Percentiles rank a stretch among this genome's conserved stretches.
These are phyloP conservation scores for Scleroderma citrinum DNA, from an alignment of 768 basidiomycete genomes.

Conservation along the genomic window DNA sequence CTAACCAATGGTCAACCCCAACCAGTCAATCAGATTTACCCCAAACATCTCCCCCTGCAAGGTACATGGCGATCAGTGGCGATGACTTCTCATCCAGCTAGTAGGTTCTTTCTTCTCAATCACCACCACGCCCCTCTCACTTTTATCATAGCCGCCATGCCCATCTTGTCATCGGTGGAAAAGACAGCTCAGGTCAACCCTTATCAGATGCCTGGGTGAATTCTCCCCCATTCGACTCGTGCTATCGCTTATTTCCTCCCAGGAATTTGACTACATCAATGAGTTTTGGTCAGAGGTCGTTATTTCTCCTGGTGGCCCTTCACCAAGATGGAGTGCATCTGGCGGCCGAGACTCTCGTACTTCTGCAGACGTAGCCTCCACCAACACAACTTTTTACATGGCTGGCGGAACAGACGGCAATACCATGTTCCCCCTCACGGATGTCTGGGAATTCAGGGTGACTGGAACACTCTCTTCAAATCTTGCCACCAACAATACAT, in stretches of 20 bases:
- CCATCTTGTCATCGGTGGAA: constrained; percentile 71
- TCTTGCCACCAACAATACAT: constrained; percentile 37
- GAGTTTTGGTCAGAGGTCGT: constrained; percentile 69
- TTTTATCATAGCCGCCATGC: constrained; percentile 54
- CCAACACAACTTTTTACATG: constrained; percentile 70
- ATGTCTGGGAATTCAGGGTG: constrained; percentile 66
- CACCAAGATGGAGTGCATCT: constrained; percentile 62
- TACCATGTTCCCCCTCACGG: constrained; percentile 43
- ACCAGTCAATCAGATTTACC: constrained; percentile 44
- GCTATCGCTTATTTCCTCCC: constrained; percentile 8
- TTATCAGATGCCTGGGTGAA: constrained; percentile 73
- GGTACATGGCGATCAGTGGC: constrained; percentile 60
- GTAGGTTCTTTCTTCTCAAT: constrained; percentile 37
- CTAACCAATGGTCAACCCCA: constrained; percentile 56
- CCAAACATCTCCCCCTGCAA: constrained; percentile 46
- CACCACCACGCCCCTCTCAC: constrained; percentile 13
- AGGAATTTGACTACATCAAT: constrained; percentile 75
- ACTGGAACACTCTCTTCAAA: constrained; percentile 72
- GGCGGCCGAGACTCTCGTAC: constrained; percentile 69
- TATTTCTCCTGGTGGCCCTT: constrained; percentile 48
- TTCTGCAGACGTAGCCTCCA: constrained; percentile 14
- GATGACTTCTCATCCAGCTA: constrained; percentile 78
- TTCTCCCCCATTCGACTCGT: constrained; percentile 1
- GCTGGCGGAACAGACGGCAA: constrained; percentile 60
- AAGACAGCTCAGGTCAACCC: constrained; percentile 44